A percentile compares a stretch with the other conserved stretches of the same genome.
Evolutionary conservation across 2,329 filamentous ascomycete genomes (phyloP).

Genomic region (Rutstroemia sp.): DNA sequence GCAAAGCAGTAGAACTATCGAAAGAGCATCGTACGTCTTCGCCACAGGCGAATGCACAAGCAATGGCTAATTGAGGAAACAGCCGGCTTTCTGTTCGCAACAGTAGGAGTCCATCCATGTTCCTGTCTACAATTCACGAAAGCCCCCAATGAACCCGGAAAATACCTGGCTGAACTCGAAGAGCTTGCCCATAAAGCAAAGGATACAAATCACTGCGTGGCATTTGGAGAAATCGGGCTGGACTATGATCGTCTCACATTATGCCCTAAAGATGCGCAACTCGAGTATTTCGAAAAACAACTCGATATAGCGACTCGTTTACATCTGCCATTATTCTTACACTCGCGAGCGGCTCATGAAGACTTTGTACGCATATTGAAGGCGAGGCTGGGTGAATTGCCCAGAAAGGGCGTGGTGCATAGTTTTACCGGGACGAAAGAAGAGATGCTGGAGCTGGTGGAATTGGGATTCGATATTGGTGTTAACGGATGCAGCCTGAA

Average conservation of each 20-base stretch:
- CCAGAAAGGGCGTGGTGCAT: constrained; percentile 79
- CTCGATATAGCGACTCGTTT: constrained; percentile 44
- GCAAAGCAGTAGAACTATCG: constrained; percentile 66
- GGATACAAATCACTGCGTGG: constrained; percentile 43
- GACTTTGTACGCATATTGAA: constrained; percentile 75
- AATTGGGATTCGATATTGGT: constrained; percentile 81
- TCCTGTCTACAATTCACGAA: constrained; percentile 65
- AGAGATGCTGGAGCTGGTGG: constrained; percentile 76
- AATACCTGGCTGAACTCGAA: constrained; percentile 50
- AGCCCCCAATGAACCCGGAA: constrained; percentile 40
- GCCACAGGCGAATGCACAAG: not conserved
- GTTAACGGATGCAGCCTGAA: constrained; percentile 96
- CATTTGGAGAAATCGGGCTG: constrained; percentile 91
- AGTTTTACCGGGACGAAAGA: constrained; percentile 85
- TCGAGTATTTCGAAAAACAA: constrained; percentile 79
- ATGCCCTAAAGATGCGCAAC: constrained; percentile 69
- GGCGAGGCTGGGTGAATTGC: constrained; percentile 55
- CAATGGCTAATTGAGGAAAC: constrained; percentile 14
- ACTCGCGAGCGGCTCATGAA: constrained; percentile 77
- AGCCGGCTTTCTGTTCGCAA: constrained; percentile 81
- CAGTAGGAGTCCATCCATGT: constrained; percentile 91
- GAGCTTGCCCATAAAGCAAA: constrained; percentile 50
- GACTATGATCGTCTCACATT: constrained; percentile 91
- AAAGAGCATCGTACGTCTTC: constrained; percentile 59
- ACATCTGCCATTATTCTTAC: constrained; percentile 80